Evolutionary conservation across 1,284 basidiomycete genomes (phyloP), one percentile per base, ranked within the genome.

Genomic region (Malassezia cuniculi): DNA sequence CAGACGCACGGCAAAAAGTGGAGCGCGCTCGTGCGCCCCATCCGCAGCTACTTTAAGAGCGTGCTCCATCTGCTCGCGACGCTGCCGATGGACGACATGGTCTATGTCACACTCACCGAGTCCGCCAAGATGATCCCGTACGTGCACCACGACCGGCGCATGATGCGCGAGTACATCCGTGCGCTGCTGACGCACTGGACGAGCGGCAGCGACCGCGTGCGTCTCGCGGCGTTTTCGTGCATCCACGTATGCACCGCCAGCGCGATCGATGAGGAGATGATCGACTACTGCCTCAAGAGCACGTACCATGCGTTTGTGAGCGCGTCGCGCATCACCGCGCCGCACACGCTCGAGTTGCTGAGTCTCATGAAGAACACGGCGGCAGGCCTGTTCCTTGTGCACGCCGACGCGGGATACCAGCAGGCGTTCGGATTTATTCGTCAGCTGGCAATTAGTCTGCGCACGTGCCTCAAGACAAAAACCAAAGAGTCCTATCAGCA

Each of bases 351-450:
- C 10, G 86, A 89, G n/a, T 78, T 81, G 4, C 82, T 97, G 69
- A 93, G 85, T 60, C 71, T 97, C 28, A 93, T 95, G 85, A 99
- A 99, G 71, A 95, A 97, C 69, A 84, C 86, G 2, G 89, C 89
- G 0, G 81, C 82, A 0, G 87, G 93, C 67, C 73, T 97, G 2
- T 99, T 83, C 71, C 80, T 80, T 51, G 70, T 89, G 34, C 58
- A 69, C 42, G 73, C 75, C 8, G 69, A 74, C 3, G 76, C 83
- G 10, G 66, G 68, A 3, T 97, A 97, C 69, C 87, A 89, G 55
- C 87, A 93, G 57, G 86, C 87, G 1, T 99, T 97, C 71, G 81
- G 82, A 10, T 97, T 90, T 68, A 90, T 97, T 54, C 79, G 93
- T 26, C 87, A 93, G 69, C 77, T 99, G 27, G 93, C 90, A 1